A percentile compares a stretch with the other conserved stretches of the same genome.
These are phyloP conservation scores for Erigeron canadensis DNA, from an alignment of 129 eudicot species.

Conservation along the genomic window DNA sequence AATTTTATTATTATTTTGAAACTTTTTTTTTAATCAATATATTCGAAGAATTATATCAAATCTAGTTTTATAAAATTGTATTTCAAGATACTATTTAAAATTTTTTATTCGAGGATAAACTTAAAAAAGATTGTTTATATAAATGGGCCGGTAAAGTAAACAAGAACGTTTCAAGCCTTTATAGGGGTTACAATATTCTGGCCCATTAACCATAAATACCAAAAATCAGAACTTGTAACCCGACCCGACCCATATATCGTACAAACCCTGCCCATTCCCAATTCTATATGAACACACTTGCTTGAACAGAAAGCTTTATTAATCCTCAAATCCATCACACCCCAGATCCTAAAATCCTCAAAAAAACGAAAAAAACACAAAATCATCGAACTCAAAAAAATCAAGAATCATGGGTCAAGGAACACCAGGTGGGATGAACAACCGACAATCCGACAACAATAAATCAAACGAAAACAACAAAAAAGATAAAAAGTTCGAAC, in stretches of 20 bases:
- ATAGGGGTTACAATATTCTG: too few species aligned
- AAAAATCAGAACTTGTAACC: background rate
- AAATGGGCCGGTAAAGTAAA: too few species aligned
- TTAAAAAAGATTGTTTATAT: too few species aligned
- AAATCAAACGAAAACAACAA: conserved; percentile 55
- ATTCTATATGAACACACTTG: conserved; percentile 6
- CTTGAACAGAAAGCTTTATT: conserved; percentile 32
- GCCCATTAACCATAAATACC: too few species aligned
- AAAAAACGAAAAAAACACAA: background rate
- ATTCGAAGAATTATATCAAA: too few species aligned
- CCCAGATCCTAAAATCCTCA: conserved; percentile 26
- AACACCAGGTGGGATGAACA: conserved; percentile 12
- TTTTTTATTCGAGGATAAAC: too few species aligned
- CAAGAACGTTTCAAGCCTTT: too few species aligned
- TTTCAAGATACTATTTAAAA: too few species aligned
- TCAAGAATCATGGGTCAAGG: conserved; percentile 20
- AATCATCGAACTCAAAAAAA: background rate
- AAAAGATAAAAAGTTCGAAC: conserved; percentile 91
- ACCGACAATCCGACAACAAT: background rate
- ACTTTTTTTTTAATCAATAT: too few species aligned
- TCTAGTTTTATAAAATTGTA: too few species aligned
- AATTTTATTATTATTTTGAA: too few species aligned
- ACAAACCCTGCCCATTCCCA: background rate
- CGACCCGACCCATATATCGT: background rate
- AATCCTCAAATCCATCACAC: conserved; percentile 5